These are phyloP conservation scores for Pleurotus giganteus DNA, from an alignment of 768 basidiomycete species.

Conservation along the genomic window DNA sequence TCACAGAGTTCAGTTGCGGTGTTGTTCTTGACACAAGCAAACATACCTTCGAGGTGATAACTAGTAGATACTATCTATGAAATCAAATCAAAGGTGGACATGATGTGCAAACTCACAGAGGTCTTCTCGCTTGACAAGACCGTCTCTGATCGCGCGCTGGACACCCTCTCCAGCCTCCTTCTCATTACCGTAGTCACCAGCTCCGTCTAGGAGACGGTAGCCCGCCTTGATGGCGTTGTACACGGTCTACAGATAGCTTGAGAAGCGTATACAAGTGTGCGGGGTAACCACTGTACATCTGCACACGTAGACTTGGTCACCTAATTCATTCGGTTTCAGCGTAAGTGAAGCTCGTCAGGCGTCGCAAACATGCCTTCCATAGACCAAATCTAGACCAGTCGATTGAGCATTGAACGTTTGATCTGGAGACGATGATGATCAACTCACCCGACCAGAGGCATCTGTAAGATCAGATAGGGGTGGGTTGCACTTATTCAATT, in stretches of 20 bases:
- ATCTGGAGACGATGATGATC: not conserved
- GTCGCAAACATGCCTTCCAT: conserved; percentile 53
- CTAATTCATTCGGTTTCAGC: conserved; percentile 30
- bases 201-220: conserved; percentile 85
- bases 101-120: conserved; percentile 53
- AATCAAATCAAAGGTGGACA: not conserved
- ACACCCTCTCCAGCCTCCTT: conserved; percentile 82
- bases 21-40: not conserved
- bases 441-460: conserved; percentile 69
- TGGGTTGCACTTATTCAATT: not conserved
- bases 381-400: conserved; percentile 52
- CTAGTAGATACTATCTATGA: conserved; percentile 73
- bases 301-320: conserved; percentile 60
- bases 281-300: conserved; percentile 38
- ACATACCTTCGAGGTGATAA: conserved; percentile 79
- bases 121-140: conserved; percentile 85
- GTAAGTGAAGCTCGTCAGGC: conserved; percentile 32
- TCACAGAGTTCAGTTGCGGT: not conserved
- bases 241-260: conserved; percentile 50
- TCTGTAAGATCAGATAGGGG: conserved; percentile 33
- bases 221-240: conserved; percentile 85
- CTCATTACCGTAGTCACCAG: conserved; percentile 89
- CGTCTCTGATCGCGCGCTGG: conserved; percentile 72
- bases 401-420: conserved; percentile 14
- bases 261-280: not conserved